These are phyloP conservation scores for Backusella morwellensis DNA, from an alignment of 192 early-diverging fungal genomes.

Conservation along the genomic window DNA sequence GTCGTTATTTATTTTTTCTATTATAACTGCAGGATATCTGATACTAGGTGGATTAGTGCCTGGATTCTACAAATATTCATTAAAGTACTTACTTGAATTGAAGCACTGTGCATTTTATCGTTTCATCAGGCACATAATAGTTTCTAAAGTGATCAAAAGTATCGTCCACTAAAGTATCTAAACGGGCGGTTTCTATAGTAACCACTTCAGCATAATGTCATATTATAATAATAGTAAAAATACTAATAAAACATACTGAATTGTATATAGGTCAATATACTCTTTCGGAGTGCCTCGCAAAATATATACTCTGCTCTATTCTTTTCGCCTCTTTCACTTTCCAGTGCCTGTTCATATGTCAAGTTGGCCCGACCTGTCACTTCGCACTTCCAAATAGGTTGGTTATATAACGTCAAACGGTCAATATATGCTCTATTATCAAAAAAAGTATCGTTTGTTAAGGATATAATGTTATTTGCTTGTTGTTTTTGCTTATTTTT, in stretches of 20 bases:
- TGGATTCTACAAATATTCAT: neutral
- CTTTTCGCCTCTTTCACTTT: constrained; percentile 69
- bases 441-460: neutral
- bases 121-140: constrained; percentile 52
- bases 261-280: constrained; percentile 63
- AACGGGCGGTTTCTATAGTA: constrained; percentile 45
- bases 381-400: constrained; percentile 76
- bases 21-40: constrained; percentile 25
- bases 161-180: constrained; percentile 59
- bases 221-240: neutral
- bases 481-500: neutral
- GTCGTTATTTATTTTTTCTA: constrained; percentile 4
- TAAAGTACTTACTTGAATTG: constrained; percentile 21
- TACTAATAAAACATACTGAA: constrained; percentile 57
- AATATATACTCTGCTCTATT: constrained; percentile 63
- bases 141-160: constrained; percentile 39
- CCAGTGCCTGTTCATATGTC: constrained; percentile 81
- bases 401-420: constrained; percentile 55
- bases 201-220: neutral
- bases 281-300: constrained; percentile 62
- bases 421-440: constrained; percentile 20
- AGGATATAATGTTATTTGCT: neutral
- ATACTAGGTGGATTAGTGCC: neutral
- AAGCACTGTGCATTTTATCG: constrained; percentile 42
- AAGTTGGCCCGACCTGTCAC: constrained; percentile 69